Evolutionary conservation across 306 rosid genomes (phyloP).

Genomic region (Phaseolus lunatus): DNA sequence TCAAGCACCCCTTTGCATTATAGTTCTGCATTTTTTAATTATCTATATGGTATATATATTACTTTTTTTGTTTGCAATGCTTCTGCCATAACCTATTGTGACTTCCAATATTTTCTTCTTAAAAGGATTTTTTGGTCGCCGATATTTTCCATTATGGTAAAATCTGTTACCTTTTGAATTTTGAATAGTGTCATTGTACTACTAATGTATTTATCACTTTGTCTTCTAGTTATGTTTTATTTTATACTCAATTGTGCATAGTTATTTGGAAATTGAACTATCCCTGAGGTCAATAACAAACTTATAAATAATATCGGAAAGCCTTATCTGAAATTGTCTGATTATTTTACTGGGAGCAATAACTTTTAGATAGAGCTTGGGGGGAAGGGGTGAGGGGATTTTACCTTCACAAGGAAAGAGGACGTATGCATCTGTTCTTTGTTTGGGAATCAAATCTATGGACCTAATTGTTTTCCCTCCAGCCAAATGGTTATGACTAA

Average conservation of each 20-base stretch:
- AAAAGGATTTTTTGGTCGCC: too few species aligned
- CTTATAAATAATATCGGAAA: conserved; percentile 19
- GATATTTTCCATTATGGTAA: not conserved
- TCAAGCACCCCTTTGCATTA: too few species aligned
- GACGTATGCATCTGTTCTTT: conserved; percentile 21
- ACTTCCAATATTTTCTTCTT: too few species aligned
- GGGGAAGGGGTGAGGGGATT: conserved; percentile 3
- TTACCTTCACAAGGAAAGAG: conserved; percentile 11
- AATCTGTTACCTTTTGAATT: conserved; percentile 20
- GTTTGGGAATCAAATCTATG: conserved; percentile 31
- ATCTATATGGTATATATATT: too few species aligned
- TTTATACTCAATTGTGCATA: conserved; percentile 33
- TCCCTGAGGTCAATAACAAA: conserved; percentile 17
- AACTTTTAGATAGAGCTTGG: conserved; percentile 8
- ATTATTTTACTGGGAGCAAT: conserved; percentile 27
- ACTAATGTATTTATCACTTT: conserved; percentile 9
- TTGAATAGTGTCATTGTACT: conserved; percentile 32
- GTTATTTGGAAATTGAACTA: conserved; percentile 26
- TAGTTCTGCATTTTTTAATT: too few species aligned
- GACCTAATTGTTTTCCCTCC: not conserved
- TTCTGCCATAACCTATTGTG: too few species aligned
- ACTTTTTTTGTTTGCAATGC: too few species aligned
- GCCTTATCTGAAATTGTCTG: conserved; percentile 16
- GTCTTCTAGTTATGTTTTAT: conserved; percentile 22
- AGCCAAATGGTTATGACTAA: conserved; percentile 12